Conservation (phyloP, 352 stramenopile species). For the Plasmopara viticola region DNA sequence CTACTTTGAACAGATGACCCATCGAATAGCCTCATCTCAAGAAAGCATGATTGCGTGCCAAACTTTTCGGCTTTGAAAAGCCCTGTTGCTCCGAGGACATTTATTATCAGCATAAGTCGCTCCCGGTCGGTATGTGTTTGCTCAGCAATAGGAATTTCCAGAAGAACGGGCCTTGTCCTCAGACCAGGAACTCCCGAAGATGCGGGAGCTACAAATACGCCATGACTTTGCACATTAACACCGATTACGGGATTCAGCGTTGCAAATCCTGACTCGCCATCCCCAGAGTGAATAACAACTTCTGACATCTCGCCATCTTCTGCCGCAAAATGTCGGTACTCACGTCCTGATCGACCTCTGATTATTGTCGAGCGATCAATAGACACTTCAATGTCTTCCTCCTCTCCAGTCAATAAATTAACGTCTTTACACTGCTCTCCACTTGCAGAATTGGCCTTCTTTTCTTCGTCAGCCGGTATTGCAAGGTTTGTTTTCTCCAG, state of each 20-base stretch:
- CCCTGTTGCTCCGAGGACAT: constrained; percentile 50
- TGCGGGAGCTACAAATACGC: constrained; percentile 19
- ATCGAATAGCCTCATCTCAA: constrained; percentile 50
- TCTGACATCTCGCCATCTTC: constrained; percentile 36
- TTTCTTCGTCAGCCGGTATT: constrained; percentile 12
- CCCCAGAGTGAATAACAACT: constrained; percentile 69
- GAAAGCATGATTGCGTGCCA: constrained; percentile 61
- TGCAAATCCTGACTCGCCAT: constrained; percentile 58
- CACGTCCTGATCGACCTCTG: not conserved
- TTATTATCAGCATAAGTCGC: constrained; percentile 39
- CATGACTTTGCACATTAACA: constrained; percentile 12
- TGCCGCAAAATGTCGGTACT: constrained; percentile 10
- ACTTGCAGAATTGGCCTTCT: not conserved
- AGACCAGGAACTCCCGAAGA: constrained; percentile 13
- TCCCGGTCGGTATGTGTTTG: constrained; percentile 15
- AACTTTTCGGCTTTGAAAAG: constrained; percentile 71
- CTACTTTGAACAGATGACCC: constrained; percentile 8
- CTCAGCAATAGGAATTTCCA: constrained; percentile 38
- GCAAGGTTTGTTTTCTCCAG: not conserved
- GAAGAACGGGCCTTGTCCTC: constrained; percentile 26
- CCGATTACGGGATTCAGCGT: constrained; percentile 63
- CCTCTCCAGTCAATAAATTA: constrained; percentile 31
- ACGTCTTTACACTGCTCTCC: constrained; percentile 6
- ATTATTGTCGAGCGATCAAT: constrained; percentile 23
- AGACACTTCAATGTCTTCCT: constrained; percentile 44